These are phyloP conservation scores for Stachybotrys chartarum DNA, from an alignment of 2,329 filamentous ascomycete species.

Conservation along the genomic window DNA sequence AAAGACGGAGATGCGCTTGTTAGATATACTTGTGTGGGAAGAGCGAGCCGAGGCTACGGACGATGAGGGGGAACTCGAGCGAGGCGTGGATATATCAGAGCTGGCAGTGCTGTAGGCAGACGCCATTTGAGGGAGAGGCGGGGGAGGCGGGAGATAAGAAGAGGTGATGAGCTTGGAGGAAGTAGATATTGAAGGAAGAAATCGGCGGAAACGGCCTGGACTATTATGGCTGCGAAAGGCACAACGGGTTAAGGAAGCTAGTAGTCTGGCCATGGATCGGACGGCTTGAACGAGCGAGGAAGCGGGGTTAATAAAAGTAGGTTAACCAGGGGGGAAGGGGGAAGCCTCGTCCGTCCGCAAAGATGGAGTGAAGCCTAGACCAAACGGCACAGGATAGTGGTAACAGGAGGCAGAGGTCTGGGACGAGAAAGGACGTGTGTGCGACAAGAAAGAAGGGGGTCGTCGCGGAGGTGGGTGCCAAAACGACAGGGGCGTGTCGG, in stretches of 20 bases:
- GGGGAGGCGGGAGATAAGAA: conserved; percentile 10
- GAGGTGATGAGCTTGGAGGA: neutral
- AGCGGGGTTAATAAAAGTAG: neutral
- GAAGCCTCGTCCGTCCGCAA: too few species aligned
- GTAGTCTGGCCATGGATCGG: neutral
- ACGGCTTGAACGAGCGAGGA: neutral
- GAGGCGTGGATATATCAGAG: conserved; percentile 47
- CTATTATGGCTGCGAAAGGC: neutral
- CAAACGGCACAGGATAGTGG: neutral
- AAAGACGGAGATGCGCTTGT: conserved; percentile 43
- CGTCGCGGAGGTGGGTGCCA: too few species aligned
- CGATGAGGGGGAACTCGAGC: conserved; percentile 44
- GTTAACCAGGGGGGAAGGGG: neutral
- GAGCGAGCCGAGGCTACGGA: conserved; percentile 39
- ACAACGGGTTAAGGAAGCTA: neutral
- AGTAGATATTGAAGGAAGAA: neutral
- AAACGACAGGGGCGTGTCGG: too few species aligned
- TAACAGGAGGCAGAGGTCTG: too few species aligned
- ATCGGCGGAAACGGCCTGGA: too few species aligned
- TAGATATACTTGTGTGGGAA: conserved; percentile 43
- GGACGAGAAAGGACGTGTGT: neutral
- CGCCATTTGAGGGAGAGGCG: conserved; percentile 17
- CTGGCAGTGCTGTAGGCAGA: conserved; percentile 32
- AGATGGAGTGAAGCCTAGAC: neutral
- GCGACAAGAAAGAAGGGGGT: neutral